Evolutionary conservation across 2,329 filamentous ascomycete genomes (phyloP).

Genomic region (Venturia asperata): DNA sequence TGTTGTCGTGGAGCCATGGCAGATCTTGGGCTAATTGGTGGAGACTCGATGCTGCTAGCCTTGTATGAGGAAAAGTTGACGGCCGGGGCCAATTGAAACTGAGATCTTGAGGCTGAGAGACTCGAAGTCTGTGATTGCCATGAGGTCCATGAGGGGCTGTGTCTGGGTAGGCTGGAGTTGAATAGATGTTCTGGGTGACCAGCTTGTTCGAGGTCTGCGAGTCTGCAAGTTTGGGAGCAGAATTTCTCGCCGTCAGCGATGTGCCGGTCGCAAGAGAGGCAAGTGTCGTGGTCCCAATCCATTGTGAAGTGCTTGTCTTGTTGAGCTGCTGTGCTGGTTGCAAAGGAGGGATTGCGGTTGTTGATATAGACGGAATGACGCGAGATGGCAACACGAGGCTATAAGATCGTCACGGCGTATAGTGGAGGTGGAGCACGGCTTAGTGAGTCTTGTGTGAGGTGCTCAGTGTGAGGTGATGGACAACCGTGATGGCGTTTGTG

Average conservation of each 20-base stretch:
- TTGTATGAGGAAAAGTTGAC: slow-evolving; percentile 65
- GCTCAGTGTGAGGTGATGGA: slow-evolving; percentile 4
- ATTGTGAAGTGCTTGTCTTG: slow-evolving; percentile 27
- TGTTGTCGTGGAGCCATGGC: slow-evolving; percentile 25
- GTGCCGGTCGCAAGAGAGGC: slow-evolving; percentile 87
- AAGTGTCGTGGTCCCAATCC: slow-evolving; percentile 84
- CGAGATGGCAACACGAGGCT: slow-evolving; percentile 6
- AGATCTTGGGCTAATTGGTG: slow-evolving; percentile 40
- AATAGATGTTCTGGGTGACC: slow-evolving; percentile 27
- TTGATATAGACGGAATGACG: slow-evolving; percentile 10
- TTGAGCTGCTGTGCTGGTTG: not conserved
- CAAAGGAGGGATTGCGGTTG: not conserved
- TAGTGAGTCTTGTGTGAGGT: slow-evolving; percentile 11
- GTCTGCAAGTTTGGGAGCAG: slow-evolving; percentile 85
- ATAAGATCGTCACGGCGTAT: not conserved
- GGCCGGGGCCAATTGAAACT: slow-evolving; percentile 63
- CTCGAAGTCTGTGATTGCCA: slow-evolving; percentile 48
- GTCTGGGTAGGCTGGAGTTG: slow-evolving; percentile 44
- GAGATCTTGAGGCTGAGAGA: slow-evolving; percentile 29
- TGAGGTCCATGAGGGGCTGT: slow-evolving; percentile 45
- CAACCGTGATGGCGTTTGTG: not conserved
- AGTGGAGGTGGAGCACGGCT: slow-evolving; percentile 5
- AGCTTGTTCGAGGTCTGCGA: slow-evolving; percentile 75
- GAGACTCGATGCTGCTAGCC: slow-evolving; percentile 43
- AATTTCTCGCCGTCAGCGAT: slow-evolving; percentile 69